Conservation (phyloP, 2,329 filamentous ascomycete genomes). For the Ophiocordyceps australis region DNA sequence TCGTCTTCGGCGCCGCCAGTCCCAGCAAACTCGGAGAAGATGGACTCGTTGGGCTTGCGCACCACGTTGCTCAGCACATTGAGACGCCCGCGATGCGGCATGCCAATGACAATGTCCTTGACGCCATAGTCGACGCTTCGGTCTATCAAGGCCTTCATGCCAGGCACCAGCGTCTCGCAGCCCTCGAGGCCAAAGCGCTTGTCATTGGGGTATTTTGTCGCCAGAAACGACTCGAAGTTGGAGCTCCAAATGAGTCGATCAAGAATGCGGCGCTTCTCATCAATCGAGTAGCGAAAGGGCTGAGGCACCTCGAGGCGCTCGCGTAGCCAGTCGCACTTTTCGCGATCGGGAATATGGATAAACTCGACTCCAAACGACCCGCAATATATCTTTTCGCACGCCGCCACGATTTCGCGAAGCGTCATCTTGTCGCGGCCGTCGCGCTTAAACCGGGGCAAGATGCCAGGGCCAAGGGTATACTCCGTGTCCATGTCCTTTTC, state of each 20-base stretch:
- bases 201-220: constrained; percentile 98
- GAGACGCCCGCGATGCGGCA: constrained; percentile 96
- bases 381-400: constrained; percentile 92
- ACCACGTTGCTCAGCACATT: constrained; percentile 98
- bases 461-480: constrained; percentile 83
- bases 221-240: constrained; percentile 88
- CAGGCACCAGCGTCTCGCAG: constrained; percentile 88
- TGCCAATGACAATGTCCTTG: constrained; percentile 98
- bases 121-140: constrained; percentile 96
- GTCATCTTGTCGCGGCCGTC: constrained; percentile 90
- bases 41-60: constrained; percentile 97
- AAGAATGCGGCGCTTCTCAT: constrained; percentile 94
- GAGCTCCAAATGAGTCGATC: constrained; percentile 98
- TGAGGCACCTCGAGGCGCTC: constrained; percentile 86
- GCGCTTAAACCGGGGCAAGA: constrained; percentile 81
- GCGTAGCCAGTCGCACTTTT: constrained; percentile 96
- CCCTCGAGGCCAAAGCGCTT: constrained; percentile 98
- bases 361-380: constrained; percentile 97
- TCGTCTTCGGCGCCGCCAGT: constrained; percentile 77
- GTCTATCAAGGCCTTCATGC: constrained; percentile 98
- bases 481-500: constrained; percentile 88
- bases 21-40: constrained; percentile 95
- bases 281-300: constrained; percentile 93
- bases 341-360: constrained; percentile 94
- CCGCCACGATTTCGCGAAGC: constrained; percentile 77